Evolutionary conservation across 371 early-diverging fungal genomes (phyloP).

Genomic region (Smittium culicis): DNA sequence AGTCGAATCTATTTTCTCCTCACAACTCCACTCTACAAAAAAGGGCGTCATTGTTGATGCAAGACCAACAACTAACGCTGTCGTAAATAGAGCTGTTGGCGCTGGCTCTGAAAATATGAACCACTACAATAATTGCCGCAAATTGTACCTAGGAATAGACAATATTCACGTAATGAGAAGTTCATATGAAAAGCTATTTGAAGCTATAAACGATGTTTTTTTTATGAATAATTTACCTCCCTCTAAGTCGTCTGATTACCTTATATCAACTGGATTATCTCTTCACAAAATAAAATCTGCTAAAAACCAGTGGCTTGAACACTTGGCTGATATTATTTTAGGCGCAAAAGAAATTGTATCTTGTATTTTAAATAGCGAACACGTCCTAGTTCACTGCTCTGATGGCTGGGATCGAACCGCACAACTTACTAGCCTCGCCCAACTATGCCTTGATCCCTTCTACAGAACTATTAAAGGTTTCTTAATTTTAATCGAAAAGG

Average conservation of each 20-base stretch:
- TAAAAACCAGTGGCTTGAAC: slow-evolving; percentile 75
- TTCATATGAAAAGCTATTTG: slow-evolving; percentile 62
- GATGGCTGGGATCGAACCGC: slow-evolving; percentile 98
- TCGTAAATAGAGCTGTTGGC: slow-evolving; percentile 85
- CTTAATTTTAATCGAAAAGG: slow-evolving; percentile 81
- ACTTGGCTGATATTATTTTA: slow-evolving; percentile 65
- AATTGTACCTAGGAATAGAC: slow-evolving; percentile 79
- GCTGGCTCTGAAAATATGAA: slow-evolving; percentile 90
- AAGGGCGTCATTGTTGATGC: slow-evolving; percentile 86
- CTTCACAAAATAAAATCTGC: slow-evolving; percentile 32
- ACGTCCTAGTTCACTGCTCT: slow-evolving; percentile 94
- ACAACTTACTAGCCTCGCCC: slow-evolving; percentile 75
- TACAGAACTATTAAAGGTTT: slow-evolving; percentile 88
- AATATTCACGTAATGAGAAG: slow-evolving; percentile 96
- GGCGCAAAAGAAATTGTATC: slow-evolving; percentile 70
- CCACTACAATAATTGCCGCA: slow-evolving; percentile 73
- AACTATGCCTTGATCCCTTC: slow-evolving; percentile 84
- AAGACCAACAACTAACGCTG: slow-evolving; percentile 83
- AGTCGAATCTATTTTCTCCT: slow-evolving; percentile 68
- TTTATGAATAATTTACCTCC: not conserved
- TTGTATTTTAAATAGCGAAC: slow-evolving; percentile 52
- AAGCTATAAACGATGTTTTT: slow-evolving; percentile 29
- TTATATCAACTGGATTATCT: not conserved
- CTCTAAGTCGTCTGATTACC: slow-evolving; percentile 12
- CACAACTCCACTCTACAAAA: slow-evolving; percentile 16